Conservation (phyloP, 2,329 filamentous ascomycete species). For the Emydomyces testavorans region DNA sequence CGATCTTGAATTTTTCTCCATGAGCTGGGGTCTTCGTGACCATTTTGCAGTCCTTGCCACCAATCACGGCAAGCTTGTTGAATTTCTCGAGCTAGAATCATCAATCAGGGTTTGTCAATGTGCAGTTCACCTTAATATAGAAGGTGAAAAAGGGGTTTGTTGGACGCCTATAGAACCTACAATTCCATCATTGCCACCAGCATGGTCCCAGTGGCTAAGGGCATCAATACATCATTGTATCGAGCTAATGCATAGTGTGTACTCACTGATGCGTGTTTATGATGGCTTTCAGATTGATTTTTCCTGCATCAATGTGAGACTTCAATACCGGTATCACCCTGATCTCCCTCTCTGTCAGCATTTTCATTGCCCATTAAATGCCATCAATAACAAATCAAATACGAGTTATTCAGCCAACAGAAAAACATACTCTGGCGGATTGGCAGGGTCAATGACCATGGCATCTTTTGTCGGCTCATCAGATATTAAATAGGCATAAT, state of each 20-base stretch:
- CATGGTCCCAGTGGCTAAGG: constrained; percentile 78
- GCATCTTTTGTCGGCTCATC: constrained; percentile 41
- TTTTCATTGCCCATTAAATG: too few species aligned
- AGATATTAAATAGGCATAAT: constrained; percentile 43
- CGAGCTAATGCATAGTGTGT: background rate
- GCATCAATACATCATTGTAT: background rate
- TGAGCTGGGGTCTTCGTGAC: constrained; percentile 69
- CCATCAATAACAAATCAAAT: too few species aligned
- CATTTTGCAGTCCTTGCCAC: constrained; percentile 71
- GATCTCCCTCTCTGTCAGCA: background rate
- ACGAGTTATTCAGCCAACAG: background rate
- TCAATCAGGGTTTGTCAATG: background rate
- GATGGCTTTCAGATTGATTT: constrained; percentile 75
- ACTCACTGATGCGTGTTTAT: constrained; percentile 94
- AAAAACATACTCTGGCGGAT: constrained; percentile 38
- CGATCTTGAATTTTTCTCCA: constrained; percentile 68
- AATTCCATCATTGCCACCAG: constrained; percentile 77
- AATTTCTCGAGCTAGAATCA: constrained; percentile 44
- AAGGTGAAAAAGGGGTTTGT: background rate
- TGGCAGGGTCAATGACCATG: constrained; percentile 42
- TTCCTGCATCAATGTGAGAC: constrained; percentile 56
- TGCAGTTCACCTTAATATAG: background rate
- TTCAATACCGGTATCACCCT: constrained; percentile 57
- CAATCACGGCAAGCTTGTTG: constrained; percentile 54
- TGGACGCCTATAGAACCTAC: constrained; percentile 39